Conservation (phyloP, 352 stramenopile genomes). For the Pythium sukuiense region DNA sequence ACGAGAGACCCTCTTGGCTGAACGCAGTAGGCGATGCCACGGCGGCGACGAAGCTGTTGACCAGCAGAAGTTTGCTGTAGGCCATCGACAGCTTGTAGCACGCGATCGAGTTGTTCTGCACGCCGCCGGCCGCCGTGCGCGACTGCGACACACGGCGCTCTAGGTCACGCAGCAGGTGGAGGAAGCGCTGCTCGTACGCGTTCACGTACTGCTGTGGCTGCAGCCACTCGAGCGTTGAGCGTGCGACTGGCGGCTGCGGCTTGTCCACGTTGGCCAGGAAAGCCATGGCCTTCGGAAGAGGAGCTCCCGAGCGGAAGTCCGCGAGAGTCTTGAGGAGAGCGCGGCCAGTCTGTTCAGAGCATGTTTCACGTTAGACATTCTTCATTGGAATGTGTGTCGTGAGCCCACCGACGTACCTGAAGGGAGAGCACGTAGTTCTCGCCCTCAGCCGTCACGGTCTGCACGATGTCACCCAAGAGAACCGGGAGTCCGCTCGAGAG, state of each 20-base stretch:
- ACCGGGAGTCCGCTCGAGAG: slow-evolving; percentile 50
- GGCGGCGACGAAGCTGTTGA: slow-evolving; percentile 44
- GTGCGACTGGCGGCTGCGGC: not conserved
- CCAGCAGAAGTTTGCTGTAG: slow-evolving; percentile 54
- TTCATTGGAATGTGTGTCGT: no score
- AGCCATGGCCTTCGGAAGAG: slow-evolving; percentile 36
- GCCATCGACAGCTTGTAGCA: slow-evolving; percentile 64
- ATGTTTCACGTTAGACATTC: not conserved
- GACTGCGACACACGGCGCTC: slow-evolving; percentile 37
- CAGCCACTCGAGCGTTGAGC: slow-evolving; percentile 35
- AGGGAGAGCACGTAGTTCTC: slow-evolving; percentile 96
- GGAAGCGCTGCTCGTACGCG: slow-evolving; percentile 58
- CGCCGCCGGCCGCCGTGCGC: slow-evolving; percentile 34
- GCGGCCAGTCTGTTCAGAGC: slow-evolving; percentile 15
- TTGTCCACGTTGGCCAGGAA: slow-evolving; percentile 59
- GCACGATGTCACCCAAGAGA: slow-evolving; percentile 91
- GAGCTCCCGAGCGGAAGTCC: slow-evolving; percentile 33
- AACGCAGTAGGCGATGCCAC: slow-evolving; percentile 33
- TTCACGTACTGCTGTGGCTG: slow-evolving; percentile 40
- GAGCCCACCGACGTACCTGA: slow-evolving; percentile 45
- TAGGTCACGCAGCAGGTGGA: slow-evolving; percentile 42
- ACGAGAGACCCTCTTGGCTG: slow-evolving; percentile 33
- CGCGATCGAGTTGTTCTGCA: slow-evolving; percentile 61
- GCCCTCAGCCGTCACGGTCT: slow-evolving; percentile 95
- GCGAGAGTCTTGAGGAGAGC: slow-evolving; percentile 44